Evolutionary conservation across 2,329 filamentous ascomycete genomes (phyloP).

Genomic region (Rasamsonia emersonii): DNA sequence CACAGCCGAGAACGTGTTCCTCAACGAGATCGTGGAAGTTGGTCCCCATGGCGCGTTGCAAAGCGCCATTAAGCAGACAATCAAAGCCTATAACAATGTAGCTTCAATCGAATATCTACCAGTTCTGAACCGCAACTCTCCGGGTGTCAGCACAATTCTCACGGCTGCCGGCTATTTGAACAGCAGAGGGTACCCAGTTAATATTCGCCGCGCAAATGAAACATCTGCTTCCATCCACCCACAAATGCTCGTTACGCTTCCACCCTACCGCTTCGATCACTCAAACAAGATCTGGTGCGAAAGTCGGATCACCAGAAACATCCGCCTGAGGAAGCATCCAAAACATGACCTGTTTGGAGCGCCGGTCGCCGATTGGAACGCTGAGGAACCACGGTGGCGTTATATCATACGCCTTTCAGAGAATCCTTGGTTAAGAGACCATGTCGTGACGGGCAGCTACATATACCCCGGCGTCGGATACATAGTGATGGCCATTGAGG

Average conservation of each 20-base stretch:
- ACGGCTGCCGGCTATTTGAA: slow-evolving; percentile 14
- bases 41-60: slow-evolving; percentile 23
- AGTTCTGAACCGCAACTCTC: slow-evolving; percentile 17
- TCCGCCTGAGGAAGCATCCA: slow-evolving; percentile 17
- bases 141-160: slow-evolving; percentile 12
- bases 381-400: slow-evolving; percentile 18
- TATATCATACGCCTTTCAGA: slow-evolving; percentile 21
- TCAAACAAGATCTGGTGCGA: slow-evolving; percentile 15
- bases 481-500: slow-evolving; percentile 22
- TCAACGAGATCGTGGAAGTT: slow-evolving; percentile 20
- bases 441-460: slow-evolving; percentile 12
- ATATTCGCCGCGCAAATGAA: slow-evolving; percentile 18
- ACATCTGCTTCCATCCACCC: slow-evolving; percentile 3
- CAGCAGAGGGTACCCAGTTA: slow-evolving; percentile 13
- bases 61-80: slow-evolving; percentile 20
- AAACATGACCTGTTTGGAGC: slow-evolving; percentile 23
- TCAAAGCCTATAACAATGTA: slow-evolving; percentile 7
- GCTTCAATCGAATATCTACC: slow-evolving; percentile 15
- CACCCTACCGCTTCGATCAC: slow-evolving; percentile 23
- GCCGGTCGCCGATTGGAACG: slow-evolving; percentile 21
- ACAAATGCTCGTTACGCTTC: slow-evolving; percentile 16
- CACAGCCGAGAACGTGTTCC: slow-evolving; percentile 1
- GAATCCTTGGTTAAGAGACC: slow-evolving; percentile 23
- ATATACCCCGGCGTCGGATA: slow-evolving; percentile 23
- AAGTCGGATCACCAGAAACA: slow-evolving; percentile 18